Evolutionary conservation across 805 yeast genomes (phyloP).

Genomic region (Wickerhamiella siamensis): DNA sequence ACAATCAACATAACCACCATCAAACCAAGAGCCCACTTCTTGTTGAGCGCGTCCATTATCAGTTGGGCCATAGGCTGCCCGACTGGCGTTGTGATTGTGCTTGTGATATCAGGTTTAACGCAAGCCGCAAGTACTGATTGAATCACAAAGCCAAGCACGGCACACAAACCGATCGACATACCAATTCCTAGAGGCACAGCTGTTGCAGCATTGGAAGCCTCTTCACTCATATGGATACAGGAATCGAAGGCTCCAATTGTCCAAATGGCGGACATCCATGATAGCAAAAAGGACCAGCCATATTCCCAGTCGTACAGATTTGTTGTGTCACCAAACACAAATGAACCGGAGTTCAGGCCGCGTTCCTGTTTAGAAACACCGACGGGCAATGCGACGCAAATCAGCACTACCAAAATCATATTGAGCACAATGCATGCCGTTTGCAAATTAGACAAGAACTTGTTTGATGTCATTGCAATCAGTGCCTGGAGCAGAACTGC

Average conservation of each 20-base stretch:
- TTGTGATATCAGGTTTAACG: constrained; percentile 27
- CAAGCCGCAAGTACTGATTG: constrained; percentile 37
- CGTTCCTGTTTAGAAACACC: constrained; percentile 27
- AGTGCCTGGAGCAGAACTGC: constrained; percentile 39
- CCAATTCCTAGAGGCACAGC: constrained; percentile 55
- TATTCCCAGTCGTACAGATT: constrained; percentile 39
- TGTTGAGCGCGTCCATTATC: constrained; percentile 46
- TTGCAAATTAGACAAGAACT: constrained; percentile 43
- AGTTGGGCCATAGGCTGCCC: constrained; percentile 56
- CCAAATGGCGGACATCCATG: constrained; percentile 60
- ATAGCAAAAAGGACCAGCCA: constrained; percentile 41
- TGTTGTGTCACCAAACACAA: constrained; percentile 40
- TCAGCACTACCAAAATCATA: constrained; percentile 36
- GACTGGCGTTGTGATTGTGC: constrained; percentile 29
- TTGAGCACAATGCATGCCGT: constrained; percentile 43
- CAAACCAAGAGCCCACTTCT: constrained; percentile 48
- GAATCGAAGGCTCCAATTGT: constrained; percentile 63
- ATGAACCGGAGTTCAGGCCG: constrained; percentile 35
- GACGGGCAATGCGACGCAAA: constrained; percentile 50
- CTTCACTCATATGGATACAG: constrained; percentile 60
- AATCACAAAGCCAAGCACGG: constrained; percentile 43
- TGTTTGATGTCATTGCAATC: constrained; percentile 44
- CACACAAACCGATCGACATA: constrained; percentile 42
- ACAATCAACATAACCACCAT: constrained; percentile 44
- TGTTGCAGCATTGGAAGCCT: constrained; percentile 44